Percentiles rank a stretch among this genome's conserved stretches.
Evolutionary conservation across 2,329 filamentous ascomycete genomes (phyloP).

Genomic region (Epichloe aotearoae): DNA sequence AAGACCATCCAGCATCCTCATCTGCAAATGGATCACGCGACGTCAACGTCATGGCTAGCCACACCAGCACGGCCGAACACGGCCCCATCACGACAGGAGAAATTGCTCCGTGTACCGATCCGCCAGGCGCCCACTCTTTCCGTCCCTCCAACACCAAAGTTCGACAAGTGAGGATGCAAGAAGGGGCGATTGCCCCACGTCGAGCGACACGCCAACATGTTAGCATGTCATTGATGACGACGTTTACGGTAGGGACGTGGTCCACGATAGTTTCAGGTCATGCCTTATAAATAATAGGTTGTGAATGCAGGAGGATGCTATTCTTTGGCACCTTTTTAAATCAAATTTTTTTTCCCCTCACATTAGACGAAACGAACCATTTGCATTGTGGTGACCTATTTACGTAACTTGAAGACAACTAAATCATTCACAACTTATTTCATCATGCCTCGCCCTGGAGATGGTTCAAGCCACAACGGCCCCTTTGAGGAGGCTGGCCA

Average conservation of each 20-base stretch:
- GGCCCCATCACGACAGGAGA: background rate
- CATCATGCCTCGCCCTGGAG: conserved; percentile 38
- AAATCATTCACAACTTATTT: background rate
- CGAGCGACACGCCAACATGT: background rate
- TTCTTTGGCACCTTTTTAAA: too few relatives aligned
- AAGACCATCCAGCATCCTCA: background rate
- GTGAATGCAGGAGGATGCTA: too few relatives aligned
- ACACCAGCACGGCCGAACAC: background rate
- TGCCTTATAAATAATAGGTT: too few relatives aligned
- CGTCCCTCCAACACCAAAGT: background rate
- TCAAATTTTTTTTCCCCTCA: too few relatives aligned
- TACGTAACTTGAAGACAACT: too few relatives aligned
- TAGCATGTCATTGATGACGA: conserved; percentile 1
- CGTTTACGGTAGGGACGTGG: background rate
- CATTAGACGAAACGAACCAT: too few relatives aligned
- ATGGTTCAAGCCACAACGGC: conserved; percentile 34
- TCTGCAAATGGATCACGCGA: background rate
- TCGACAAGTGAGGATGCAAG: background rate
- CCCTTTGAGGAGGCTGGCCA: conserved; percentile 25
- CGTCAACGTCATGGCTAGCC: background rate
- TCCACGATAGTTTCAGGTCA: too few relatives aligned
- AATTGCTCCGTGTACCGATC: background rate
- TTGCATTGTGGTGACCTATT: too few relatives aligned
- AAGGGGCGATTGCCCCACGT: background rate
- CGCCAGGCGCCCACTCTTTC: background rate